Percentiles rank a stretch among this genome's conserved stretches.
Evolutionary conservation across 73 alveolate genomes (phyloP).

Genomic region (Stentor coeruleus): DNA sequence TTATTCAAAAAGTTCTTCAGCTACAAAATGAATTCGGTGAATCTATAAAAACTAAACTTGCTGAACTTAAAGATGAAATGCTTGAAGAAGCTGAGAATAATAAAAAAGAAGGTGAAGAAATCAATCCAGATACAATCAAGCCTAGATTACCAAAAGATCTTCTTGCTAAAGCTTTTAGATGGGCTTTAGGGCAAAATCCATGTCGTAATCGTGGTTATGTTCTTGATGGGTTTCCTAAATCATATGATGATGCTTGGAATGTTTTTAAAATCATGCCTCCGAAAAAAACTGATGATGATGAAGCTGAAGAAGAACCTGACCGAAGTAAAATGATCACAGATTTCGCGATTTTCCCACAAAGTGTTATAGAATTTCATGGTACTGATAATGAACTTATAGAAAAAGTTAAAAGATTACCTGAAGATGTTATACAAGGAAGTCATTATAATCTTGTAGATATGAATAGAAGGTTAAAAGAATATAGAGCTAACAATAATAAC

Average conservation of each 20-base stretch:
- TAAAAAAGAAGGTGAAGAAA: slow-evolving; percentile 14
- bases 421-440: slow-evolving; percentile 28
- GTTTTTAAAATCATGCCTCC: slow-evolving; percentile 48
- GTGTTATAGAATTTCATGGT: slow-evolving; percentile 38
- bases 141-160: slow-evolving; percentile 67
- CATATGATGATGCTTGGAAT: slow-evolving; percentile 64
- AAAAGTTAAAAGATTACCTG: slow-evolving; percentile 35
- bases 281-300: slow-evolving; percentile 53
- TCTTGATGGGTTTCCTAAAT: slow-evolving; percentile 87
- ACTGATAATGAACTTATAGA: slow-evolving; percentile 37
- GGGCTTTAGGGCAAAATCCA: slow-evolving; percentile 60
- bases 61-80: slow-evolving; percentile 24
- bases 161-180: slow-evolving; percentile 59
- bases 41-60: slow-evolving; percentile 57
- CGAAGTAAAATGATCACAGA: slow-evolving; percentile 19
- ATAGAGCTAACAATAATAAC: slow-evolving; percentile 62
- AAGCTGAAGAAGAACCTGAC: slow-evolving; percentile 33
- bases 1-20: slow-evolving; percentile 36
- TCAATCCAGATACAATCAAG: slow-evolving; percentile 9
- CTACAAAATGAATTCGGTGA: slow-evolving; percentile 45
- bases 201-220: slow-evolving; percentile 92
- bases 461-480: slow-evolving; percentile 54
- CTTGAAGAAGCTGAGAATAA: slow-evolving; percentile 21
- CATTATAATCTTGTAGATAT: slow-evolving; percentile 55
- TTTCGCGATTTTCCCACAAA: slow-evolving; percentile 41